Base-by-base conservation (phyloP, 176 grass and related monocot species). In the Carex pumila region DNA sequence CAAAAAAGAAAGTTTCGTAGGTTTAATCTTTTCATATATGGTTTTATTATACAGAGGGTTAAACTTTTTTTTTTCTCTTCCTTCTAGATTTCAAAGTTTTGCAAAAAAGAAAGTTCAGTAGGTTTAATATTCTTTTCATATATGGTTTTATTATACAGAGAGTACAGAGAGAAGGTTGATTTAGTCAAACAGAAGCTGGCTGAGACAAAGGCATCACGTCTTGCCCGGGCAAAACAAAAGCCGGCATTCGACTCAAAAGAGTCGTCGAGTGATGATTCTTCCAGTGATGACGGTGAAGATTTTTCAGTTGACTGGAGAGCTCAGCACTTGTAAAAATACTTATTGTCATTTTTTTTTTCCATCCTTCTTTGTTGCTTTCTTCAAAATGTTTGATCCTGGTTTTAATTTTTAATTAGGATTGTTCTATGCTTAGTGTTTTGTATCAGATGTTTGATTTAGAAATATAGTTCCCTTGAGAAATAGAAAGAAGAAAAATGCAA, bases 301-400 rank as follows among this genome's bases (percentile, higher is more conserved):
- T 87, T 87, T 87, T 74, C 80, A 34, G 80, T 90, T 25, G 81
- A 90, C 45, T 90, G 88, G 88, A 87, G 88, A 55, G 88, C 88
- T 21, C 88, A 90, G 55, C 88, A 90, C 64, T 84, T 90, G 65
- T 90, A 87, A 84, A 29, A 82, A 73, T 56, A 62, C 49, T 78
- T 78, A n/a, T 12, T 55, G 29, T 78, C 25, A 78, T 11, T 22
- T 77, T 13, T 43, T 43, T 79, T 15, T 54, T 29, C 43, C 12
- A 2, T 25, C 4, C 36, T 77, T 77, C 4, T 61, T n/a, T 36
- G 77, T 37, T 61, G 12, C 8, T 21, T 81, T 63, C 9, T 63
- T 50, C 21, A 45, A 45, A 7, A 63, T 82, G 61, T 43, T 18
- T 69, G 11, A 31, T 83, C 47, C 14, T 68, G 81, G 25, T 52